These are phyloP conservation scores for Globisporangium paddicum DNA, from an alignment of 352 stramenopile genomes.

Conservation along the genomic window DNA sequence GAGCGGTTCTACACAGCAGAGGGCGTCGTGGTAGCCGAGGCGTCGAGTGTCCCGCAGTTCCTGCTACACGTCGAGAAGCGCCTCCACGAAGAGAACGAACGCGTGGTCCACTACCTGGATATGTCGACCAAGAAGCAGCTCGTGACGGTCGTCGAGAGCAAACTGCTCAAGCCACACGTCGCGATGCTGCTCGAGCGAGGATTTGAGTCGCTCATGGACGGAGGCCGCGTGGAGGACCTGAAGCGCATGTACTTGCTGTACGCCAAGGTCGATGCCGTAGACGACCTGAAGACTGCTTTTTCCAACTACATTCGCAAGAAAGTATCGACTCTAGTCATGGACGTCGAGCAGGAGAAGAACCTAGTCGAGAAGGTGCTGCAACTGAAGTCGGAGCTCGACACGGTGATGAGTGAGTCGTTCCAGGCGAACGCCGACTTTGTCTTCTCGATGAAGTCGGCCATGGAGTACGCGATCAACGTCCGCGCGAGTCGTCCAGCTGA, in stretches of 20 bases:
- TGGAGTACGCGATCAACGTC: slow-evolving; percentile 89
- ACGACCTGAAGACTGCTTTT: slow-evolving; percentile 62
- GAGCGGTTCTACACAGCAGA: slow-evolving; percentile 86
- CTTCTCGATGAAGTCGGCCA: slow-evolving; percentile 80
- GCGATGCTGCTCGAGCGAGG: slow-evolving; percentile 77
- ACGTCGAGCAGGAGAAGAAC: slow-evolving; percentile 81
- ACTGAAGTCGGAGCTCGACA: slow-evolving; percentile 82
- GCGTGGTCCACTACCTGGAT: slow-evolving; percentile 73
- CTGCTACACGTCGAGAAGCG: slow-evolving; percentile 85
- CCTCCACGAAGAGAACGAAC: slow-evolving; percentile 76
- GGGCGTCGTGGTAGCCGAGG: slow-evolving; percentile 53
- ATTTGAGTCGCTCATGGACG: slow-evolving; percentile 86
- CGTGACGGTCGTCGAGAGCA: slow-evolving; percentile 66
- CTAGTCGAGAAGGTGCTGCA: slow-evolving; percentile 89
- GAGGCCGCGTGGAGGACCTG: slow-evolving; percentile 74
- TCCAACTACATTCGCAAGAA: slow-evolving; percentile 74
- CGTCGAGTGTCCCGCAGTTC: slow-evolving; percentile 77
- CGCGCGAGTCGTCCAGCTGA: slow-evolving; percentile 83
- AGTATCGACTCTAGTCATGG: slow-evolving; percentile 68
- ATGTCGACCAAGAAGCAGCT: slow-evolving; percentile 69
- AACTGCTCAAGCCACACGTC: slow-evolving; percentile 85
- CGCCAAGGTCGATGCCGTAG: slow-evolving; percentile 62
- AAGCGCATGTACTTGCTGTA: slow-evolving; percentile 87
- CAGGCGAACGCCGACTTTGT: slow-evolving; percentile 68
- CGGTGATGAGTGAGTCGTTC: slow-evolving; percentile 72